phyloP scores from a whole-genome alignment of 345 rosid species.

The Alliaria petiolata region DNA sequence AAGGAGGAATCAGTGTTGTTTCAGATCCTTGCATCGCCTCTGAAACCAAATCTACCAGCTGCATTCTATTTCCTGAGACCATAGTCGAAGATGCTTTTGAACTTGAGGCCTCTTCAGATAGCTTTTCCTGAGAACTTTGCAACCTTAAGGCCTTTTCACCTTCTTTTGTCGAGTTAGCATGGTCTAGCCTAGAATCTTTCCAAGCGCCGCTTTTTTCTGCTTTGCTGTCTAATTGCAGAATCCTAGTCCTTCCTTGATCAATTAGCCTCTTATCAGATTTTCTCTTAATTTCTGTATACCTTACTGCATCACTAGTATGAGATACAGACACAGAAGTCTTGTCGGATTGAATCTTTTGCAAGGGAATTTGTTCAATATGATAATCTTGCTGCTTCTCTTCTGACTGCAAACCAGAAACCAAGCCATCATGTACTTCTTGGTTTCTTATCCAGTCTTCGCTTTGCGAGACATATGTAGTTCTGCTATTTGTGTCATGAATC shows the following conservation, averaged over 20 bases:
- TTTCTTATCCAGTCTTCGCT: slow-evolving; percentile 40
- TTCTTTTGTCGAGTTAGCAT: slow-evolving; percentile 34
- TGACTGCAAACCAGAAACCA: slow-evolving; percentile 33
- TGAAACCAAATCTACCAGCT: slow-evolving; percentile 35
- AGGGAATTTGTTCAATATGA: slow-evolving; percentile 33
- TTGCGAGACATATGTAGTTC: slow-evolving; percentile 34
- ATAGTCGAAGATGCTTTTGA: slow-evolving; percentile 40
- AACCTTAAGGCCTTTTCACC: slow-evolving; percentile 19
- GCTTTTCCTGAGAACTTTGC: slow-evolving; percentile 33
- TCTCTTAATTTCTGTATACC: slow-evolving; percentile 35
- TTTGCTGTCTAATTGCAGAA: slow-evolving; percentile 33
- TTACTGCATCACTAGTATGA: slow-evolving; percentile 32
- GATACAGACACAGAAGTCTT: slow-evolving; percentile 44
- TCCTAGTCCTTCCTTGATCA: slow-evolving; percentile 39
- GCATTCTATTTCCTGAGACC: slow-evolving; percentile 34
- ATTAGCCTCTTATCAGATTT: slow-evolving; percentile 40
- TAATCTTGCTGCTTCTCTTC: slow-evolving; percentile 36
- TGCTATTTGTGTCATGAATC: slow-evolving; percentile 28
- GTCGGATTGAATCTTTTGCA: slow-evolving; percentile 36
- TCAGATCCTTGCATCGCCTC: slow-evolving; percentile 42
- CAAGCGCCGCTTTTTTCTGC: slow-evolving; percentile 25
- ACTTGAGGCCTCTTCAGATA: slow-evolving; percentile 36
- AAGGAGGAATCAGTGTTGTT: slow-evolving; percentile 48
- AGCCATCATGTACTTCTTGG: slow-evolving; percentile 31
- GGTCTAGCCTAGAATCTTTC: slow-evolving; percentile 35